phyloP scores from a whole-genome alignment of 345 rosid genomes.

The Clausena lansium region DNA sequence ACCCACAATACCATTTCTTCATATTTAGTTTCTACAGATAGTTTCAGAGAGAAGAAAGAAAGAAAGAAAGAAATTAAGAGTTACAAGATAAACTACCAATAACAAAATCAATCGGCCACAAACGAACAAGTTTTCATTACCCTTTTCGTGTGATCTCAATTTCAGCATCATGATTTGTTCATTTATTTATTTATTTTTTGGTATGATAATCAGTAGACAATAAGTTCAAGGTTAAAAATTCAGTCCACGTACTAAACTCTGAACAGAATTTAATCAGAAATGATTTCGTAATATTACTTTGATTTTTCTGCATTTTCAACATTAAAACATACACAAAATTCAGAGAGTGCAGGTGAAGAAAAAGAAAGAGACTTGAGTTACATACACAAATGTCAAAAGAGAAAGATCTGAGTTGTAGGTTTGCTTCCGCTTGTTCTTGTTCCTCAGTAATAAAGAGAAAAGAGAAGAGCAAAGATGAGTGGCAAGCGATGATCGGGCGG shows the following conservation, averaged over 20 bases:
- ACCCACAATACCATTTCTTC: not conserved
- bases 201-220: not conserved
- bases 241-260: not conserved
- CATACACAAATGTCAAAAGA: not conserved
- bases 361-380: not conserved
- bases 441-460: not conserved
- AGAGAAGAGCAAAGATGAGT: too few relatives aligned
- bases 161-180: not conserved
- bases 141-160: not conserved
- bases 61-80: not conserved
- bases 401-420: not conserved
- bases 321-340: not conserved
- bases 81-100: not conserved
- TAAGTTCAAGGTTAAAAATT: not conserved
- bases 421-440: too few relatives aligned
- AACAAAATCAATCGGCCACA: not conserved
- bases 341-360: not conserved
- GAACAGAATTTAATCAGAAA: not conserved
- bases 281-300: not conserved
- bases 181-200: too few relatives aligned
- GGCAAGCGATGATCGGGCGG: too few relatives aligned
- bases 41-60: not conserved
- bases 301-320: too few relatives aligned
- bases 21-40: not conserved
- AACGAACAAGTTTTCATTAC: not conserved